Evolutionary conservation across 1,284 basidiomycete genomes (phyloP).

Genomic region (Microbotryum scabiosae): DNA sequence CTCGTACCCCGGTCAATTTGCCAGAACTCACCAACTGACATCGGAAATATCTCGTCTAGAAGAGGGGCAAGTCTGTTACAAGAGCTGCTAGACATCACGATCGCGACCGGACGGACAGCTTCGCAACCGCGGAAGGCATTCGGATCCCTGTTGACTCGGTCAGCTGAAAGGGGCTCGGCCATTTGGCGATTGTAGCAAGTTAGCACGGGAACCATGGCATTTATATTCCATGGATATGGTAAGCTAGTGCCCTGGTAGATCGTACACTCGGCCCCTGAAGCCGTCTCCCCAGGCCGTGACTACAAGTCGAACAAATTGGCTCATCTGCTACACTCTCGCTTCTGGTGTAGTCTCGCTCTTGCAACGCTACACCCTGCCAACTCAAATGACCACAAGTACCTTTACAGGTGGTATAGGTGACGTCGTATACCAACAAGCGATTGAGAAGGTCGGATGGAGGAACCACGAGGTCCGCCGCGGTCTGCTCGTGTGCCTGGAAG

Average conservation of each 20-base stretch:
- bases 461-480: slow-evolving; percentile 23
- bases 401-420: slow-evolving; percentile 15
- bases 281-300: not conserved
- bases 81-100: too few species aligned
- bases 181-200: too few species aligned
- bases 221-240: slow-evolving; percentile 21
- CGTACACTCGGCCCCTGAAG: too few species aligned
- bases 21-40: too few species aligned
- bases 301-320: not conserved
- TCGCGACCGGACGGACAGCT: too few species aligned
- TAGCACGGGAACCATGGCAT: slow-evolving; percentile 10
- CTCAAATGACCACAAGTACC: slow-evolving; percentile 30
- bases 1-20: too few species aligned
- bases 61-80: too few species aligned
- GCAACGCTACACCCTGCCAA: slow-evolving; percentile 27
- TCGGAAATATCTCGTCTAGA: too few species aligned
- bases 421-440: slow-evolving; percentile 18
- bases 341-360: slow-evolving; percentile 11
- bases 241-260: not conserved
- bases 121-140: too few species aligned
- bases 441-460: slow-evolving; percentile 8
- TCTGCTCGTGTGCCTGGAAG: not conserved
- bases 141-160: too few species aligned
- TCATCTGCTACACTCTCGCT: not conserved
- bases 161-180: too few species aligned